These are phyloP conservation scores for Rubia tinctorum DNA, from an alignment of 305 asterid species.

Conservation along the genomic window DNA sequence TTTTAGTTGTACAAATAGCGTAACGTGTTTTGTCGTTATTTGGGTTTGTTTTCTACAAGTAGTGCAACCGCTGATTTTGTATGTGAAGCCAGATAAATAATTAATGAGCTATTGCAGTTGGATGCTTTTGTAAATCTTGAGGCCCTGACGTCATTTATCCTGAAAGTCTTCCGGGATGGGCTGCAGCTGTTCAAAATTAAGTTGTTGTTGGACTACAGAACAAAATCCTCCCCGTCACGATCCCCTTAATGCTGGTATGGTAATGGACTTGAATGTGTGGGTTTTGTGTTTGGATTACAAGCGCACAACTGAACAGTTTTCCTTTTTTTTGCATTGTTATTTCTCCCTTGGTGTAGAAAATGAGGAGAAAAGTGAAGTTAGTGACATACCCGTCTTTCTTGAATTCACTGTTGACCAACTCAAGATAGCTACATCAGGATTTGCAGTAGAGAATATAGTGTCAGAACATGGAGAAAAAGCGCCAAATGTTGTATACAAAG, in stretches of 20 bases:
- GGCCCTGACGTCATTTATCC: slow-evolving; percentile 28
- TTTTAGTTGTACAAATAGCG: neutral
- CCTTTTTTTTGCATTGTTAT: neutral
- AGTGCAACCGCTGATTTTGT: slow-evolving; percentile 1
- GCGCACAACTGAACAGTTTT: neutral
- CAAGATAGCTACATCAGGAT: slow-evolving; percentile 78
- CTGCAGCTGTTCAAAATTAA: slow-evolving; percentile 54
- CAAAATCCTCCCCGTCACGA: slow-evolving; percentile 49
- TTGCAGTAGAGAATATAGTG: slow-evolving; percentile 79
- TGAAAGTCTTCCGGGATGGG: slow-evolving; percentile 57
- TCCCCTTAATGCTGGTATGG: slow-evolving; percentile 49
- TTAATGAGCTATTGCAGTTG: slow-evolving; percentile 26
- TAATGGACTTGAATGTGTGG: neutral
- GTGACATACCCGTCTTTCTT: slow-evolving; percentile 75
- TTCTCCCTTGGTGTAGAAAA: slow-evolving; percentile 46
- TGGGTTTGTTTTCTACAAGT: neutral
- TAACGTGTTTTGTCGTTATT: neutral
- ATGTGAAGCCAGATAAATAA: slow-evolving; percentile 31
- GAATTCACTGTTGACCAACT: slow-evolving; percentile 86
- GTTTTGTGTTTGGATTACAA: neutral
- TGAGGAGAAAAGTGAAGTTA: slow-evolving; percentile 70
- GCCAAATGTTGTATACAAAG: slow-evolving; percentile 90
- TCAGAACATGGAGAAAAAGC: slow-evolving; percentile 97
- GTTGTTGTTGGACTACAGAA: slow-evolving; percentile 51
- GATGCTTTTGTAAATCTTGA: slow-evolving; percentile 16